These are phyloP conservation scores for Monilinia aucupariae DNA, from an alignment of 2,329 filamentous ascomycete genomes.

Conservation along the genomic window DNA sequence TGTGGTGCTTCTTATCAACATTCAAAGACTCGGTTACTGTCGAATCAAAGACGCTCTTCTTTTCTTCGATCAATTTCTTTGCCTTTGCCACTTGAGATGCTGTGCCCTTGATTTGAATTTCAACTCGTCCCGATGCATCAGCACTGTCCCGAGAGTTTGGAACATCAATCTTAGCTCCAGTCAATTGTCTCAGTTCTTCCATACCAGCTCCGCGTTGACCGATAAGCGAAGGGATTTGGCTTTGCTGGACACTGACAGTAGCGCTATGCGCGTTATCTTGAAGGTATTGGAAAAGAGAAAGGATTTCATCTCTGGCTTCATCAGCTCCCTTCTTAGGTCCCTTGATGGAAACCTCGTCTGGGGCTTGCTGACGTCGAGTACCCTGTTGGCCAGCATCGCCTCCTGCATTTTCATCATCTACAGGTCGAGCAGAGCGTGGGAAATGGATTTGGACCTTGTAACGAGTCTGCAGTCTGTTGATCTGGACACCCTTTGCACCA, in stretches of 20 bases:
- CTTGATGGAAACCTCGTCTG: slow-evolving; percentile 85
- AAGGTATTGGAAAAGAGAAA: slow-evolving; percentile 81
- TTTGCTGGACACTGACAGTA: slow-evolving; percentile 79
- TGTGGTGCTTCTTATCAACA: slow-evolving; percentile 92
- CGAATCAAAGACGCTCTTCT: slow-evolving; percentile 80
- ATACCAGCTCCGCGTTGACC: slow-evolving; percentile 85
- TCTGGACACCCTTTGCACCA: slow-evolving; percentile 77
- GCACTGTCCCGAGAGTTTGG: slow-evolving; percentile 70
- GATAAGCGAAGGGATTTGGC: slow-evolving; percentile 89
- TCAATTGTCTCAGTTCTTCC: slow-evolving; percentile 79
- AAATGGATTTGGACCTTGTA: slow-evolving; percentile 97
- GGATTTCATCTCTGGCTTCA: slow-evolving; percentile 83
- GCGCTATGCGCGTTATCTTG: slow-evolving; percentile 80
- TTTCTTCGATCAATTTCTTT: slow-evolving; percentile 83
- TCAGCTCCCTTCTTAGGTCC: slow-evolving; percentile 92
- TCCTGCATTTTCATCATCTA: slow-evolving; percentile 63
- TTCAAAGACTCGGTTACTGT: slow-evolving; percentile 80
- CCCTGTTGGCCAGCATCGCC: slow-evolving; percentile 65
- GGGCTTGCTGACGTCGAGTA: slow-evolving; percentile 62
- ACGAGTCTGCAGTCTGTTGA: slow-evolving; percentile 85
- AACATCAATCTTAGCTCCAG: slow-evolving; percentile 86
- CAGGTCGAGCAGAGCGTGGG: slow-evolving; percentile 61
- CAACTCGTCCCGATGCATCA: slow-evolving; percentile 62
- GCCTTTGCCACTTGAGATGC: slow-evolving; percentile 87
- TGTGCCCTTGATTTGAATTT: slow-evolving; percentile 88